Conservation (phyloP, 1,284 basidiomycete genomes). For the Wolfiporia cocos region DNA sequence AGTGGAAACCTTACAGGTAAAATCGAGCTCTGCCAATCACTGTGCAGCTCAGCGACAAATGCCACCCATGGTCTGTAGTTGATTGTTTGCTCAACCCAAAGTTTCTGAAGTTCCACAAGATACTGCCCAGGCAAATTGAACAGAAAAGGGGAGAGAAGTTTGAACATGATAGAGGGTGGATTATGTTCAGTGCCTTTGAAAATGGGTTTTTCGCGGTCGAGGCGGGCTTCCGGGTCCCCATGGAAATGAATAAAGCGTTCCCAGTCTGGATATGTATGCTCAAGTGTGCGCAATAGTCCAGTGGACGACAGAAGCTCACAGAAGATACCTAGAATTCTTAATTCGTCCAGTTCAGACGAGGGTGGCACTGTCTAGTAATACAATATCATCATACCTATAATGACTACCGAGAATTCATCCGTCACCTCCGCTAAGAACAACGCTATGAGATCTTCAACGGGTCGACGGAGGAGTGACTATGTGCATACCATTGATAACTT, state of each 20-base stretch:
- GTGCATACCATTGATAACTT: not conserved
- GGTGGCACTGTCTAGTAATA: too few relatives aligned
- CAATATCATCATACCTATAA: constrained; percentile 5
- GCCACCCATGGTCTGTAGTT: constrained; percentile 19
- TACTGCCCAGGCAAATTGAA: constrained; percentile 20
- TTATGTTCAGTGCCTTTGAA: not conserved
- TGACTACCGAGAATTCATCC: not conserved
- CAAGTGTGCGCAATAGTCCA: not conserved
- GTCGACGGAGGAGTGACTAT: too few relatives aligned
- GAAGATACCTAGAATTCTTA: too few relatives aligned
- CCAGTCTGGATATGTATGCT: constrained; percentile 3
- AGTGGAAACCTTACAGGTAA: constrained; percentile 18
- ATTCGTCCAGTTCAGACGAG: too few relatives aligned
- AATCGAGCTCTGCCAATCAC: constrained; percentile 22
- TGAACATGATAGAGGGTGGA: constrained; percentile 12
- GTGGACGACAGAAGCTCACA: not conserved
- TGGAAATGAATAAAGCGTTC: constrained; percentile 16
- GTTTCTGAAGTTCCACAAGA: constrained; percentile 15
- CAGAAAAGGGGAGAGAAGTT: constrained; percentile 14
- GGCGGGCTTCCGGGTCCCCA: constrained; percentile 18
- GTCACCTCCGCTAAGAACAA: too few relatives aligned
- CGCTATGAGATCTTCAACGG: too few relatives aligned
- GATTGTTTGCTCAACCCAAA: constrained; percentile 21
- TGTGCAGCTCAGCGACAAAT: constrained; percentile 17
- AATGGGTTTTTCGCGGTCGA: constrained; percentile 13